Base-by-base conservation (phyloP, 176 grass and related monocot genomes). In the Ampelocalamus luodianensis region DNA sequence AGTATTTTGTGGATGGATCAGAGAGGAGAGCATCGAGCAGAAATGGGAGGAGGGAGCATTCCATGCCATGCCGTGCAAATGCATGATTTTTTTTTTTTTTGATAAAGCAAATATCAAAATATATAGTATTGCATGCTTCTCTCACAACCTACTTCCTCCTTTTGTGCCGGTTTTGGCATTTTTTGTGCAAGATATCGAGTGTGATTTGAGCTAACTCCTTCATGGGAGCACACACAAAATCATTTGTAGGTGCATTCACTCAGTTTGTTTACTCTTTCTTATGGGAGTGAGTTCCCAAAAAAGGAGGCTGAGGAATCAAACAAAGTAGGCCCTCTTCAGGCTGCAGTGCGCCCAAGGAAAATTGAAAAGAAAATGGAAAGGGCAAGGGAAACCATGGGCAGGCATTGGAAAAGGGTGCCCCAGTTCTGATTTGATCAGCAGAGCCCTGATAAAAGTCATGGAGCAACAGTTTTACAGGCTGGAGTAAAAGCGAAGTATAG, bases 401-500 rank as follows among this genome's bases (percentile, higher is more conserved):
- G 64, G 79, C 72, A 77, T 86, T 39, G 83, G 88, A 73, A 86
- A 90, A 90, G 88, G 79, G 68, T 82, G 66, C 46, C 64, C 83
- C 56, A 78, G 72, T 71, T 71, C 78, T 82, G 78, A 69, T 82
- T 65, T 70, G 71, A 45, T 63, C 72, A 78, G 79, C 79, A 86
- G 65, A 83, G 79, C 83, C 87, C 78, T 90, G 79, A 90, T 90
- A 78, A 90, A 90, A 86, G 88, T 90, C 83, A 86, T 78, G 11
- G 74, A 66, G 44, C 34, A 65, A 90, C 88, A 86, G 71, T 82
- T 85, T 71, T 63, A 27, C 64, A 50, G 43, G 43, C 65, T 70
- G 62, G 17, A 36, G 43, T 71, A 45, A 83, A 79, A 79, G 39
- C 50, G 77, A 74, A 46, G 40, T 10, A 20, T 10, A 32, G 45